Conservation (phyloP, 345 rosid genomes). For the Citrus cavaleriei region DNA sequence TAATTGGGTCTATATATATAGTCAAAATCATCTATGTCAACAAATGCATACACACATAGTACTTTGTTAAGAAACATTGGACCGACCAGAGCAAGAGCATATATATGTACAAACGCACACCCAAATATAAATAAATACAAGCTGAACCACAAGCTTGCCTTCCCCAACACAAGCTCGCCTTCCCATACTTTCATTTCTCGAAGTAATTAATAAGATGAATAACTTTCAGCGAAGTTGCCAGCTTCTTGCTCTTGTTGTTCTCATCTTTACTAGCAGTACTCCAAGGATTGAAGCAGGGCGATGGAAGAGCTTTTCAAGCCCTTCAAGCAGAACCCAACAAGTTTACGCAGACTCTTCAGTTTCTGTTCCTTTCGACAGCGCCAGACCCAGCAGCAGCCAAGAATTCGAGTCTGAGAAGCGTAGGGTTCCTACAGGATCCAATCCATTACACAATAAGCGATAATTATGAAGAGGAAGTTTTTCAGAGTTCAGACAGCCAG, state of each 20-base stretch:
- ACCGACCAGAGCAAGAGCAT: background rate
- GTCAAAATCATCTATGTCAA: background rate
- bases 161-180: background rate
- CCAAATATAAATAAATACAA: background rate
- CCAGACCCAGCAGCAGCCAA: background rate
- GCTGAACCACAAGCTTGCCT: background rate
- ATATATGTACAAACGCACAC: background rate
- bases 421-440: constrained; percentile 24
- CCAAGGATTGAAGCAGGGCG: constrained; percentile 4
- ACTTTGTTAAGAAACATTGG: background rate
- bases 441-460: constrained; percentile 22
- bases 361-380: background rate
- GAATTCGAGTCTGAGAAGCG: constrained; percentile 15
- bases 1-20: background rate
- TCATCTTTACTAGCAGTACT: background rate
- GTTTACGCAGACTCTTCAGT: background rate
- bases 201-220: background rate
- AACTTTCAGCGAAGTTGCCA: background rate
- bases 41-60: background rate
- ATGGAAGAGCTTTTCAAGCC: constrained; percentile 5
- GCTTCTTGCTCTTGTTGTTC: background rate
- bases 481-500: background rate
- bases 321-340: constrained; percentile 2
- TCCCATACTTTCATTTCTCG: background rate
- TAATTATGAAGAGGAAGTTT: background rate